A percentile compares a stretch with the other conserved stretches of the same genome.
Evolutionary conservation across 495 filamentous ascomycete genomes (phyloP).

Genomic region (Chaetomium fimeti): DNA sequence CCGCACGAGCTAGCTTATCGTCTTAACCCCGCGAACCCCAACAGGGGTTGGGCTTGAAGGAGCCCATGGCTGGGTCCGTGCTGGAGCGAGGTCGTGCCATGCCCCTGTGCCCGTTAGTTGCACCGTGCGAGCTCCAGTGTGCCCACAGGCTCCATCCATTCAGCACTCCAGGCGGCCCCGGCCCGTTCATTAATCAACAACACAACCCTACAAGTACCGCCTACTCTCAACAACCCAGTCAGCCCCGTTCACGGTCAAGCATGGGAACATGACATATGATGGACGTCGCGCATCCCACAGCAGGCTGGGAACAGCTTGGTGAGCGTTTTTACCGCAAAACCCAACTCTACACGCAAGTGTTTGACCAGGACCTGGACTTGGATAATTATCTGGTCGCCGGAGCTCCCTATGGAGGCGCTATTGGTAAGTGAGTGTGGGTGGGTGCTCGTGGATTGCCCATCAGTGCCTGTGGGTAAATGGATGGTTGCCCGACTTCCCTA

Average conservation of each 20-base stretch:
- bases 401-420: constrained; percentile 90
- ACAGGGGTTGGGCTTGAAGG: neutral
- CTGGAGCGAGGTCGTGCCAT: neutral
- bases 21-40: constrained; percentile 3
- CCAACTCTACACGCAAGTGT: constrained; percentile 86
- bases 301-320: constrained; percentile 90
- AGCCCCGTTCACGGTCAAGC: constrained; percentile 1
- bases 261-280: constrained; percentile 46
- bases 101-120: too few relatives aligned
- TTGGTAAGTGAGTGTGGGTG: constrained; percentile 58
- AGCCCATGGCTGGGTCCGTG: neutral
- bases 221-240: neutral
- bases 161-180: neutral
- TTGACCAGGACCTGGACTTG: constrained; percentile 87
- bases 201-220: neutral
- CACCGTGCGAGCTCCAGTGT: constrained; percentile 6
- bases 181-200: constrained; percentile 7
- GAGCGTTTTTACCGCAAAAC: constrained; percentile 92
- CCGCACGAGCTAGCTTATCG: constrained; percentile 13
- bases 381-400: constrained; percentile 91
- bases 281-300: constrained; percentile 65
- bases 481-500: neutral
- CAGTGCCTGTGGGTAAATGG: neutral
- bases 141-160: neutral
- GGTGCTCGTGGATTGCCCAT: neutral